Conservation (phyloP, 75 land plant genomes). For the Picea glauca region DNA sequence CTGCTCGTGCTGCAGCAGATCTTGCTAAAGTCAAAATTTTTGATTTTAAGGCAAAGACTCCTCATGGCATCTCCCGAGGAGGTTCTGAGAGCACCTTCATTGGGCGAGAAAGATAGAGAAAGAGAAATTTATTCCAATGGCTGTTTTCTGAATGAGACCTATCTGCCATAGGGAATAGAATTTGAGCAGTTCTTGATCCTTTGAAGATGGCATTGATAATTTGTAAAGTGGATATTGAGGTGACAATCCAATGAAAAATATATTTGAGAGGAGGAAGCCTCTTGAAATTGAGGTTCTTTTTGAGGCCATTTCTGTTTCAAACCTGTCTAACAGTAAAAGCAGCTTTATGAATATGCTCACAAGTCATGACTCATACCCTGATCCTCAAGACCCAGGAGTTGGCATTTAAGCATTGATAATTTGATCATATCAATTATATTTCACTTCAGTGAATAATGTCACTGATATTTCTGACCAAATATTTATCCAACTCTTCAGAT, state of each 20-base stretch:
- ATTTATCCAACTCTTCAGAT: too few relatives aligned
- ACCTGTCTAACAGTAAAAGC: too few relatives aligned
- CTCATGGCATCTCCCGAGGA: background rate
- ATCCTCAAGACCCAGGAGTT: too few relatives aligned
- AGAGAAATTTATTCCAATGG: background rate
- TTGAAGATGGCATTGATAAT: background rate
- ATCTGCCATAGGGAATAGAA: background rate
- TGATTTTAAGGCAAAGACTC: background rate
- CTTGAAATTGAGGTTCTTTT: background rate
- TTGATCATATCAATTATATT: too few relatives aligned
- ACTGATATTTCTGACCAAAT: too few relatives aligned
- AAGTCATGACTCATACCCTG: too few relatives aligned
- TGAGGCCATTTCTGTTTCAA: slow-evolving; percentile 1
- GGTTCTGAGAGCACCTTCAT: slow-evolving; percentile 2
- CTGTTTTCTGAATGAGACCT: background rate
- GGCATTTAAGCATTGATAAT: too few relatives aligned
- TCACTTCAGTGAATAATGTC: too few relatives aligned
- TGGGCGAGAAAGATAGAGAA: background rate
- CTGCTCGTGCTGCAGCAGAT: slow-evolving; percentile 75
- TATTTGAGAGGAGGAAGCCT: slow-evolving; percentile 3
- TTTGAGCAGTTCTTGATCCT: background rate
- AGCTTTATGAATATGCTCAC: too few relatives aligned
- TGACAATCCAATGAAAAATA: background rate
- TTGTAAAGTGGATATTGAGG: background rate
- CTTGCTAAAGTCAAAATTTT: slow-evolving; percentile 39